These are phyloP conservation scores for Ochromonas danica DNA, from an alignment of 108 stramenopile genomes.

Conservation along the genomic window DNA sequence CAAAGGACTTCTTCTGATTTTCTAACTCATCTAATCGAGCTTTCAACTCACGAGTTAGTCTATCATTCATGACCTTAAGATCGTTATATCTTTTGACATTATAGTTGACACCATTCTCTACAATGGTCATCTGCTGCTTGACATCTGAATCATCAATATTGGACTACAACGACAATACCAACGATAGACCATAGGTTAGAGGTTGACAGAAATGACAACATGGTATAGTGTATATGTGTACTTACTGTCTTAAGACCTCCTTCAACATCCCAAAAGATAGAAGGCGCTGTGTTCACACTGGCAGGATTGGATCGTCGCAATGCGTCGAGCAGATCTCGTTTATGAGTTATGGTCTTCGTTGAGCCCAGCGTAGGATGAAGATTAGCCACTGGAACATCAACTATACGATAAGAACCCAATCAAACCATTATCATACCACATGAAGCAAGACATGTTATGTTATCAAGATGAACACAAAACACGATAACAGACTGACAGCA, in stretches of 20 bases:
- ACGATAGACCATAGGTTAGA: too few relatives aligned
- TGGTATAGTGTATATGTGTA: too few relatives aligned
- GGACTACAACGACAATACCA: background rate
- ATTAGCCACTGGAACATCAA: too few relatives aligned
- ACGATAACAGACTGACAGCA: too few relatives aligned
- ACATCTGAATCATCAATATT: conserved; percentile 35
- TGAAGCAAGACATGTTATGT: too few relatives aligned
- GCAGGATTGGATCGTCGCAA: conserved; percentile 11
- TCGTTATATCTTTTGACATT: conserved; percentile 21
- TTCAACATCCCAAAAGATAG: conserved; percentile 21
- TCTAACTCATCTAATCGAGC: conserved; percentile 28
- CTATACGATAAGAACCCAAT: too few relatives aligned
- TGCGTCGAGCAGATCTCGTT: conserved; percentile 28
- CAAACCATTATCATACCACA: too few relatives aligned
- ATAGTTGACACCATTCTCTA: conserved; percentile 31
- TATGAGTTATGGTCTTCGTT: too few relatives aligned
- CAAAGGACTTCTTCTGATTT: conserved; percentile 3
- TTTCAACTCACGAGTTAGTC: background rate
- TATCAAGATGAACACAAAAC: too few relatives aligned
- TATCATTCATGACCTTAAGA: conserved; percentile 9
- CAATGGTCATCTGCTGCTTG: conserved; percentile 30
- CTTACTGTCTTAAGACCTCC: conserved; percentile 18
- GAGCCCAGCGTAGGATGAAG: too few relatives aligned
- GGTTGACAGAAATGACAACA: too few relatives aligned
- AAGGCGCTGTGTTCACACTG: conserved; percentile 12